Evolutionary conservation across 495 filamentous ascomycete species (phyloP).

Genomic region (Penicillium malachiteum): DNA sequence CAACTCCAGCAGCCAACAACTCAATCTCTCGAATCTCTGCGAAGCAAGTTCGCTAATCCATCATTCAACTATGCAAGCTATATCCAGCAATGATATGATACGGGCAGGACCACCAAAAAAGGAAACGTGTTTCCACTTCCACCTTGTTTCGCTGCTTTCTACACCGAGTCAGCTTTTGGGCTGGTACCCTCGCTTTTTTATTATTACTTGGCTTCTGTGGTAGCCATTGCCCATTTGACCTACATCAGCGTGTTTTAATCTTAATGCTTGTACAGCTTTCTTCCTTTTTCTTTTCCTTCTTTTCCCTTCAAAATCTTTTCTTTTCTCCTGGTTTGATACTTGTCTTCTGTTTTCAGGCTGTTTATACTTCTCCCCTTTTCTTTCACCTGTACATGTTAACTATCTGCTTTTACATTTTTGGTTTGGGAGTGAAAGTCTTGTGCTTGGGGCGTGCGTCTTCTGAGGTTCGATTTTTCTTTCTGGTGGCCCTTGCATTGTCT

Average conservation of each 20-base stretch:
- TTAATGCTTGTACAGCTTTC: slow-evolving; percentile 19
- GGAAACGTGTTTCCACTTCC: not conserved
- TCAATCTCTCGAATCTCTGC: slow-evolving; percentile 28
- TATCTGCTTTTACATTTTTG: not conserved
- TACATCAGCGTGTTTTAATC: slow-evolving; percentile 25
- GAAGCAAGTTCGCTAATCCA: slow-evolving; percentile 31
- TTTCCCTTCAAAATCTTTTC: slow-evolving; percentile 9
- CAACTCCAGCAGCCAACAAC: slow-evolving; percentile 26
- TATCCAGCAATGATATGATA: slow-evolving; percentile 23
- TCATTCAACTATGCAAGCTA: slow-evolving; percentile 40
- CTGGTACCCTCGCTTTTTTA: slow-evolving; percentile 6
- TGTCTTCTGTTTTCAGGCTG: not conserved
- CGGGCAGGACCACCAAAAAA: slow-evolving; percentile 15
- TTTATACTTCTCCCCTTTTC: slow-evolving; percentile 5
- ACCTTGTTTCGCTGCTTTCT: not conserved
- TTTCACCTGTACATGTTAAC: slow-evolving; percentile 7
- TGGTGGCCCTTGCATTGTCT: not conserved
- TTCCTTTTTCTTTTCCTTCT: slow-evolving; percentile 4
- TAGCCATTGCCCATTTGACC: slow-evolving; percentile 10
- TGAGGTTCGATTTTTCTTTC: not conserved
- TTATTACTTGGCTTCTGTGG: slow-evolving; percentile 2
- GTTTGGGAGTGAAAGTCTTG: not conserved
- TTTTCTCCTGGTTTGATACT: slow-evolving; percentile 3
- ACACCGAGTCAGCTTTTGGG: slow-evolving; percentile 7
- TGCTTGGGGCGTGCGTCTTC: not conserved